phyloP scores from a whole-genome alignment of 1,284 basidiomycete genomes.

The Austroboletus novae-zelandiae region DNA sequence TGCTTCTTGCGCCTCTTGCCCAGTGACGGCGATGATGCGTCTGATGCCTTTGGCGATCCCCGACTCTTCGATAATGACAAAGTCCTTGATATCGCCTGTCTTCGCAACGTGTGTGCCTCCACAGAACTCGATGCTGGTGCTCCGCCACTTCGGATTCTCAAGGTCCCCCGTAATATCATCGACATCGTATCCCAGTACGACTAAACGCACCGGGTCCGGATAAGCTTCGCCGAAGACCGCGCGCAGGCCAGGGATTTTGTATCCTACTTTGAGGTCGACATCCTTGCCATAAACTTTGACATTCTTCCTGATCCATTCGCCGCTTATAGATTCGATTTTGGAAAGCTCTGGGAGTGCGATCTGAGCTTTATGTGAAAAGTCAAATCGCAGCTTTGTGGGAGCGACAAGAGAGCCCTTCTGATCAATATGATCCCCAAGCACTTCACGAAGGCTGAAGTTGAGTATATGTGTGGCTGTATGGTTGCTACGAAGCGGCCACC shows the following conservation, averaged over 20 bases:
- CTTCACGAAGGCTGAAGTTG: slow-evolving; percentile 90
- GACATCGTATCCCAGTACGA: slow-evolving; percentile 84
- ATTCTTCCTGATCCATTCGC: slow-evolving; percentile 89
- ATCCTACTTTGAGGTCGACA: slow-evolving; percentile 76
- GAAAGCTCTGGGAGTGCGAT: slow-evolving; percentile 73
- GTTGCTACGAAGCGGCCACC: slow-evolving; percentile 95
- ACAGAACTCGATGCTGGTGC: slow-evolving; percentile 94
- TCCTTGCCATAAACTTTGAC: slow-evolving; percentile 90
- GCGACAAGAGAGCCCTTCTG: slow-evolving; percentile 98
- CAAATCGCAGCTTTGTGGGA: slow-evolving; percentile 93
- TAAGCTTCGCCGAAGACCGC: slow-evolving; percentile 99
- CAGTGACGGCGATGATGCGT: slow-evolving; percentile 92
- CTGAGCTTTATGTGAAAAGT: slow-evolving; percentile 95
- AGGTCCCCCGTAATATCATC: slow-evolving; percentile 86
- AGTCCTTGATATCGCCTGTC: slow-evolving; percentile 95
- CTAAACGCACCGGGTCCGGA: slow-evolving; percentile 96
- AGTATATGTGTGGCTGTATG: slow-evolving; percentile 99
- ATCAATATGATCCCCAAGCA: slow-evolving; percentile 95
- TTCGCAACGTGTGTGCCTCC: slow-evolving; percentile 96
- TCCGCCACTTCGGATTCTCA: slow-evolving; percentile 86
- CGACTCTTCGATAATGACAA: slow-evolving; percentile 93
- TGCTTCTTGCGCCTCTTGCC: slow-evolving; percentile 87
- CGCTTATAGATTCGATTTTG: slow-evolving; percentile 83
- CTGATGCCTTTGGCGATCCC: slow-evolving; percentile 99
- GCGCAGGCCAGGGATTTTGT: slow-evolving; percentile 88